These are phyloP conservation scores for Acephala macrosclerotiorum DNA, from an alignment of 2,329 filamentous ascomycete species.

Conservation along the genomic window DNA sequence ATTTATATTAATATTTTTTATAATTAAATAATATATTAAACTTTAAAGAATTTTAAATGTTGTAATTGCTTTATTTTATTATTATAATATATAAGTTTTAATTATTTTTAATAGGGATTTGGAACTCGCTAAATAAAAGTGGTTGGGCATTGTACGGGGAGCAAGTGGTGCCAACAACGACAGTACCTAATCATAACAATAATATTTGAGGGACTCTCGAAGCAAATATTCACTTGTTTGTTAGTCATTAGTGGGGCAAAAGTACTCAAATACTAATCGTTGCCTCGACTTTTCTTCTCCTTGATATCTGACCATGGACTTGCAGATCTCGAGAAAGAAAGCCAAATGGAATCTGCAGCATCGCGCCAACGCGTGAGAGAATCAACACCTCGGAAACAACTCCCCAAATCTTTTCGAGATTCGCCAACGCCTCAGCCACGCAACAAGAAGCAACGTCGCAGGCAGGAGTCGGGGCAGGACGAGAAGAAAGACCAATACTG, in stretches of 20 bases:
- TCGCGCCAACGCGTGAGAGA: constrained; percentile 10
- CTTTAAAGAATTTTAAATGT: no score
- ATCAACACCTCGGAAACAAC: not conserved
- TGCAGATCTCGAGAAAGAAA: not conserved
- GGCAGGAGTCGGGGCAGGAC: not conserved
- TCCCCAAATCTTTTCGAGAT: not conserved
- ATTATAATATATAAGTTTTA: no score
- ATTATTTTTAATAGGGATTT: no score
- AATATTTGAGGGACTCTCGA: not conserved
- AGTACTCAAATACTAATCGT: not conserved
- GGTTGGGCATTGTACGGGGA: not conserved
- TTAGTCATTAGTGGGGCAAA: not conserved
- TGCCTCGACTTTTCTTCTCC: constrained; percentile 1
- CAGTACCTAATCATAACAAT: not conserved
- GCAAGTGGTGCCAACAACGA: not conserved
- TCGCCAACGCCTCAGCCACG: not conserved
- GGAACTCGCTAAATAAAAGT: no score
- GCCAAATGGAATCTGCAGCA: constrained; percentile 4
- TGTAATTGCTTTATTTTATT: no score
- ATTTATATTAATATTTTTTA: no score
- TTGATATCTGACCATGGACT: constrained; percentile 1
- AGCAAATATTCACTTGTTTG: constrained; percentile 1
- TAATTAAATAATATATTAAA: no score
- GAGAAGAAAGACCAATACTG: not conserved
- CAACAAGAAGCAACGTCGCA: not conserved